phyloP scores from a whole-genome alignment of 2,329 filamentous ascomycete species.

The Emmonsia crescens region DNA sequence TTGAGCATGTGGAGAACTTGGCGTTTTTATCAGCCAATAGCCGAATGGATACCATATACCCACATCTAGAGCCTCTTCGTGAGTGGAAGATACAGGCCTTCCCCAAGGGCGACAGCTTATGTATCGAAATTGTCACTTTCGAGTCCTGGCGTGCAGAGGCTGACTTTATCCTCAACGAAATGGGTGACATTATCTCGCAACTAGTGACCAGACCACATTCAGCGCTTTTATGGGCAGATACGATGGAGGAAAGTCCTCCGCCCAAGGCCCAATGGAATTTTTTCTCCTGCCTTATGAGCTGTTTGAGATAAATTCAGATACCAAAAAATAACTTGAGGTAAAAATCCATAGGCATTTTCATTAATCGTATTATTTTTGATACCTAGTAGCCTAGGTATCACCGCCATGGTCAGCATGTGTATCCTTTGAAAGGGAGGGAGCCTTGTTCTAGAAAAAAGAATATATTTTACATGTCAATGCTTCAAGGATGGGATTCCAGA shows the following conservation, averaged over 20 bases:
- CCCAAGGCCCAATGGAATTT: background rate
- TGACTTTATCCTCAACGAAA: slow-evolving; percentile 39
- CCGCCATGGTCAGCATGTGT: background rate
- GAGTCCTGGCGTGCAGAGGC: slow-evolving; percentile 45
- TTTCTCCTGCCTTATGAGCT: background rate
- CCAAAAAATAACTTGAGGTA: background rate
- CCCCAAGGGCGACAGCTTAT: slow-evolving; percentile 41
- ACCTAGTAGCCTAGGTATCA: background rate
- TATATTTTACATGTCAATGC: background rate
- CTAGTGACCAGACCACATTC: slow-evolving; percentile 22
- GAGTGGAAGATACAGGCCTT: slow-evolving; percentile 56
- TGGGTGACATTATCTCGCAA: slow-evolving; percentile 30
- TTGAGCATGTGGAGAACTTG: slow-evolving; percentile 44
- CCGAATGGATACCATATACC: slow-evolving; percentile 47
- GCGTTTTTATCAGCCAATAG: slow-evolving; percentile 18
- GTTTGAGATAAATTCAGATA: background rate
- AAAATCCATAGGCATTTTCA: background rate
- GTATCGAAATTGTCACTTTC: slow-evolving; percentile 51
- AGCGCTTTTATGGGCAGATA: slow-evolving; percentile 2
- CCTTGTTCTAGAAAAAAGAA: background rate
- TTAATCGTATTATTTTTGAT: background rate
- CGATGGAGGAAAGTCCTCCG: background rate
- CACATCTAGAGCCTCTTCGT: slow-evolving; percentile 42
- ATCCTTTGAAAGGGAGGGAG: no score
- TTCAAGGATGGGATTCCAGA: background rate